phyloP scores from a whole-genome alignment of 495 filamentous ascomycete species.

The Polyplosphaeria fusca region DNA sequence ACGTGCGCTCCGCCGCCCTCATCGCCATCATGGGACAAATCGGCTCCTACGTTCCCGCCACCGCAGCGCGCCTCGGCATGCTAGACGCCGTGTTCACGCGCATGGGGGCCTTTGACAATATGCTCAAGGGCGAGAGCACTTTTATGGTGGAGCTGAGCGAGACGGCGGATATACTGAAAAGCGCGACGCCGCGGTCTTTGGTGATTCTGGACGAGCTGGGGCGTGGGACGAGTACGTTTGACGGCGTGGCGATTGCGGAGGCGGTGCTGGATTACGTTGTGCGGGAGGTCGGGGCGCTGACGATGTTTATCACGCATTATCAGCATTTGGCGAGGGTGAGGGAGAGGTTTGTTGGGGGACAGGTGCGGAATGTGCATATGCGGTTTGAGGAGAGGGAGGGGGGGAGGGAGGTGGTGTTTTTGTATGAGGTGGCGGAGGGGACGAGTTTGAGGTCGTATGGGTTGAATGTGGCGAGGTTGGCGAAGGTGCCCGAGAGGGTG shows the following conservation, averaged over 20 bases:
- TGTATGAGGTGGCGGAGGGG: slow-evolving; percentile 70
- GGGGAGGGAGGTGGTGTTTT: slow-evolving; percentile 46
- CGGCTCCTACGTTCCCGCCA: slow-evolving; percentile 88
- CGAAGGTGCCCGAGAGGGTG: slow-evolving; percentile 71
- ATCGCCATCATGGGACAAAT: slow-evolving; percentile 93
- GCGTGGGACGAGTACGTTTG: slow-evolving; percentile 87
- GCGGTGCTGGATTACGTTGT: slow-evolving; percentile 84
- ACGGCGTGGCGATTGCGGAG: slow-evolving; percentile 93
- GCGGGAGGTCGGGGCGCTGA: slow-evolving; percentile 68
- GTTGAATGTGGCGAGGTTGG: slow-evolving; percentile 85
- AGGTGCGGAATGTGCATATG: slow-evolving; percentile 79
- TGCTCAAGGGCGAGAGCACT: slow-evolving; percentile 89
- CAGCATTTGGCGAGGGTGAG: slow-evolving; percentile 75
- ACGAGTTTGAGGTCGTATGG: slow-evolving; percentile 92
- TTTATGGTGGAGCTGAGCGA: slow-evolving; percentile 98
- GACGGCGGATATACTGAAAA: slow-evolving; percentile 83
- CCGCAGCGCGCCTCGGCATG: slow-evolving; percentile 69
- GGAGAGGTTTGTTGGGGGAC: slow-evolving; percentile 55
- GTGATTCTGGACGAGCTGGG: slow-evolving; percentile 96
- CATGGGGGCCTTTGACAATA: slow-evolving; percentile 96
- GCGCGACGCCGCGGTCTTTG: slow-evolving; percentile 74
- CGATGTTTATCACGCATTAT: slow-evolving; percentile 96
- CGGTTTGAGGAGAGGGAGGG: slow-evolving; percentile 54
- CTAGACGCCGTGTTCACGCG: slow-evolving; percentile 91
- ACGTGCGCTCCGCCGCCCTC: slow-evolving; percentile 87